phyloP scores from a whole-genome alignment of 2,329 filamentous ascomycete genomes.

The Aurifilum marmelostoma region DNA sequence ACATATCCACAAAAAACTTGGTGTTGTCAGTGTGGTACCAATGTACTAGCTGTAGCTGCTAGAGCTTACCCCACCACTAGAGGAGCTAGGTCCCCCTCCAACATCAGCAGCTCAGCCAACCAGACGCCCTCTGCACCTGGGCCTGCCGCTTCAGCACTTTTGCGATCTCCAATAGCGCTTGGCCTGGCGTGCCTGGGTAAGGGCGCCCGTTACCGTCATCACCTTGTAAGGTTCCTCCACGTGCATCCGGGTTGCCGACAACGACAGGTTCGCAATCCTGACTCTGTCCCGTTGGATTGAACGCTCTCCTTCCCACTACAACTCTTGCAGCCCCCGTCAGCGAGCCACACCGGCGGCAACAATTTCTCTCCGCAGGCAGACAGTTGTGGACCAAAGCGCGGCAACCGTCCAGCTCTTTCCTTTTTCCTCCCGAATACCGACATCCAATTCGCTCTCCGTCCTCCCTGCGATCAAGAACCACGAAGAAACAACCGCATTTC shows the following conservation, averaged over 20 bases:
- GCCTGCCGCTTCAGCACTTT: background rate
- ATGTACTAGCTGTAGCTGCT: background rate
- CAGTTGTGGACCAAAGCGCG: background rate
- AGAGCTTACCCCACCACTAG: background rate
- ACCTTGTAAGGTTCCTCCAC: constrained; percentile 1
- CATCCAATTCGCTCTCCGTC: background rate
- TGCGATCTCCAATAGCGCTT: background rate
- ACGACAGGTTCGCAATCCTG: constrained; percentile 5
- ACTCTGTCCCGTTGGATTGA: background rate
- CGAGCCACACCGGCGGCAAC: background rate
- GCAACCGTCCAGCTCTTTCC: background rate
- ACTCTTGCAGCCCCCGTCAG: background rate
- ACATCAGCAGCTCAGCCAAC: background rate
- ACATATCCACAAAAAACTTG: no score
- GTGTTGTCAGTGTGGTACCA: background rate
- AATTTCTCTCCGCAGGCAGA: background rate
- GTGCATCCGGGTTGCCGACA: constrained; percentile 8
- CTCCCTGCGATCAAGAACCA: background rate
- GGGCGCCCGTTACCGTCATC: background rate
- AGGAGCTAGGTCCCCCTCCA: background rate
- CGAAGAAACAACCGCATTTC: constrained; percentile 7
- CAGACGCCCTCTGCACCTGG: background rate
- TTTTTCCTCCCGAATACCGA: background rate
- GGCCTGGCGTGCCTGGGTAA: background rate
- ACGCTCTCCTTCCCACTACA: background rate